Conservation (phyloP, 2,329 filamentous ascomycete species). For the Penicillium rolfsii region DNA sequence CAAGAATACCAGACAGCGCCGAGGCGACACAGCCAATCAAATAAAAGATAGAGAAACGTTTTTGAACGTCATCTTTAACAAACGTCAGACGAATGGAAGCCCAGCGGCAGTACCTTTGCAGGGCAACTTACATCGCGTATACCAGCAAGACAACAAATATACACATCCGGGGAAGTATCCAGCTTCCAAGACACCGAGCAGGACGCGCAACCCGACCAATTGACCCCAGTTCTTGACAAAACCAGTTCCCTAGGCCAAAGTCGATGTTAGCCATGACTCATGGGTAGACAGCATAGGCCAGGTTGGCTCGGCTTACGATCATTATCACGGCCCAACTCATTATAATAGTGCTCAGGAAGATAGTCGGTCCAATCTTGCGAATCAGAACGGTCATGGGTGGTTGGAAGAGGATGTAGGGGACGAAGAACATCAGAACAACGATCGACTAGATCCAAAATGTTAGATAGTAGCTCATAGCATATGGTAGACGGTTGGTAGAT, state of each 20-base stretch:
- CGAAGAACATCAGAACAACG: conserved; percentile 39
- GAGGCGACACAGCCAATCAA: conserved; percentile 54
- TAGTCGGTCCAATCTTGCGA: conserved; percentile 36
- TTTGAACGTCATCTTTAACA: conserved; percentile 35
- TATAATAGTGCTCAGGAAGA: conserved; percentile 34
- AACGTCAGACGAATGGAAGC: neutral
- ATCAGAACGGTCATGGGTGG: conserved; percentile 37
- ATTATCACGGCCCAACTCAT: conserved; percentile 36
- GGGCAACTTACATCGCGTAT: conserved; percentile 51
- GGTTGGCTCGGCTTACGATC: conserved; percentile 24
- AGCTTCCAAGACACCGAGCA: conserved; percentile 36
- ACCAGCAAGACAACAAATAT: conserved; percentile 75
- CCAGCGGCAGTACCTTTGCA: no score
- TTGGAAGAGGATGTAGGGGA: conserved; percentile 38
- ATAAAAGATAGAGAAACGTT: conserved; percentile 51
- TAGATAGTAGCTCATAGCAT: no score
- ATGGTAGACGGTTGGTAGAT: no score
- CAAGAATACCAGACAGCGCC: conserved; percentile 53
- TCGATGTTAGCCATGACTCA: conserved; percentile 5
- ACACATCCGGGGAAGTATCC: conserved; percentile 72
- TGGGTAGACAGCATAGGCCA: neutral
- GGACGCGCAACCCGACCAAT: conserved; percentile 31
- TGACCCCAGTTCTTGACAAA: conserved; percentile 36
- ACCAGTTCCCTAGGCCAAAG: conserved; percentile 31
- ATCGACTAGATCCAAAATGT: conserved; percentile 29